These are phyloP conservation scores for Vigna unguiculata DNA, from an alignment of 306 rosid species.

Conservation along the genomic window DNA sequence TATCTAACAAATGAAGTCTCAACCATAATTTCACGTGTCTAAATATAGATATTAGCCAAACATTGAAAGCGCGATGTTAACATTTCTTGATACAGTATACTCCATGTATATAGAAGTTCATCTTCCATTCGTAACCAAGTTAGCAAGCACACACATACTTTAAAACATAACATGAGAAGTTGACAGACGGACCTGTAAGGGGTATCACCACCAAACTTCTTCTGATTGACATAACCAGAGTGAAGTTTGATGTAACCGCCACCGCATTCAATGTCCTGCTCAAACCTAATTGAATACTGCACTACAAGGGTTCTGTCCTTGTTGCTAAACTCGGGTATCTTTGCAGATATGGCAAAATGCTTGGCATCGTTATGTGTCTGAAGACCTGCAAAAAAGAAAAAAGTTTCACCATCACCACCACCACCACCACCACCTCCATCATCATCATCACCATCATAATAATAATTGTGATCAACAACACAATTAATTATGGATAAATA, in stretches of 20 bases:
- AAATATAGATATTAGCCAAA: background rate
- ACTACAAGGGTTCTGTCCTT: slow-evolving; percentile 80
- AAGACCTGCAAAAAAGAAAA: slow-evolving; percentile 62
- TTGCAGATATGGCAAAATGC: slow-evolving; percentile 91
- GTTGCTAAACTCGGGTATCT: slow-evolving; percentile 78
- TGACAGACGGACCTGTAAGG: slow-evolving; percentile 79
- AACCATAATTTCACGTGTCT: background rate
- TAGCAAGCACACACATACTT: slow-evolving; percentile 13
- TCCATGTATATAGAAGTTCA: background rate
- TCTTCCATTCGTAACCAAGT: slow-evolving; percentile 1
- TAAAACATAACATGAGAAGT: slow-evolving; percentile 1
- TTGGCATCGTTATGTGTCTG: slow-evolving; percentile 92
- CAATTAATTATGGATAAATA: background rate
- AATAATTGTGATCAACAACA: background rate
- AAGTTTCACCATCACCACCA: no score
- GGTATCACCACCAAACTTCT: slow-evolving; percentile 92
- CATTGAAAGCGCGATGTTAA: background rate
- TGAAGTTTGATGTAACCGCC: slow-evolving; percentile 95
- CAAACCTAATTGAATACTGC: slow-evolving; percentile 88
- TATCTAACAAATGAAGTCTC: background rate
- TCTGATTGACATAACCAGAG: slow-evolving; percentile 96
- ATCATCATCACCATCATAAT: background rate
- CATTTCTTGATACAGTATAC: background rate
- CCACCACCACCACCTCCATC: no score
- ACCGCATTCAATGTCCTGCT: slow-evolving; percentile 97